Conservation (phyloP, 2,329 filamentous ascomycete genomes). For the Hypoxylon sp. region DNA sequence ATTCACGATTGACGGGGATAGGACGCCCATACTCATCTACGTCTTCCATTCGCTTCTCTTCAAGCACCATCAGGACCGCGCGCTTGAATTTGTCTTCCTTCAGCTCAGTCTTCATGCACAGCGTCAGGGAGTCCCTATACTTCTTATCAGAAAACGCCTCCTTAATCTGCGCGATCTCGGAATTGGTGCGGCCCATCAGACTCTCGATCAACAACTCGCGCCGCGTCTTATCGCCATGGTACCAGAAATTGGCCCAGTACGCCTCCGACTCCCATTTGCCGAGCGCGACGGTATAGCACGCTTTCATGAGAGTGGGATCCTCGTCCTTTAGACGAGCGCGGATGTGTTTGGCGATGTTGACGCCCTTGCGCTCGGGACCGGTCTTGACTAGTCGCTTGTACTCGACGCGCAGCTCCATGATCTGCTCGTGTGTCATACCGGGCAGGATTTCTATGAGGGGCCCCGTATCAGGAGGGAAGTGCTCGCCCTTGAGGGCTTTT, state of each 20-base stretch:
- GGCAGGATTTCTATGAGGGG: constrained; percentile 88
- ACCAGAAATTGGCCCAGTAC: constrained; percentile 99
- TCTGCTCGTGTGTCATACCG: constrained; percentile 85
- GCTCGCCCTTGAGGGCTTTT: constrained; percentile 78
- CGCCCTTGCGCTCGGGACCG: constrained; percentile 78
- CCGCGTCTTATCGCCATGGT: constrained; percentile 86
- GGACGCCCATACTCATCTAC: constrained; percentile 74
- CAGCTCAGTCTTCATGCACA: constrained; percentile 92
- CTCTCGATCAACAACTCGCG: constrained; percentile 93
- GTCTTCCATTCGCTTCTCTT: constrained; percentile 88
- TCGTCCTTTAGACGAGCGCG: constrained; percentile 81
- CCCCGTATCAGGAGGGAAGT: constrained; percentile 74
- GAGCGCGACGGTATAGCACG: constrained; percentile 89
- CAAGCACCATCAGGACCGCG: constrained; percentile 86
- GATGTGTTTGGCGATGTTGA: constrained; percentile 89
- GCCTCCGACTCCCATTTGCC: constrained; percentile 94
- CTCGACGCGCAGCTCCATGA: constrained; percentile 86
- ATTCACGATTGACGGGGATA: constrained; percentile 69
- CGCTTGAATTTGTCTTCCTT: constrained; percentile 97
- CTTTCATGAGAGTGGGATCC: constrained; percentile 85
- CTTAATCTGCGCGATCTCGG: constrained; percentile 90
- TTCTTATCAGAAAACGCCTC: constrained; percentile 92
- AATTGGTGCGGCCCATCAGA: constrained; percentile 89
- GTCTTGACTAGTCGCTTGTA: constrained; percentile 94
- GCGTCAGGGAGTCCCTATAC: constrained; percentile 83